Base-by-base conservation (phyloP, 163 green algal species). In the Coccomyxa subellipsoidea region DNA sequence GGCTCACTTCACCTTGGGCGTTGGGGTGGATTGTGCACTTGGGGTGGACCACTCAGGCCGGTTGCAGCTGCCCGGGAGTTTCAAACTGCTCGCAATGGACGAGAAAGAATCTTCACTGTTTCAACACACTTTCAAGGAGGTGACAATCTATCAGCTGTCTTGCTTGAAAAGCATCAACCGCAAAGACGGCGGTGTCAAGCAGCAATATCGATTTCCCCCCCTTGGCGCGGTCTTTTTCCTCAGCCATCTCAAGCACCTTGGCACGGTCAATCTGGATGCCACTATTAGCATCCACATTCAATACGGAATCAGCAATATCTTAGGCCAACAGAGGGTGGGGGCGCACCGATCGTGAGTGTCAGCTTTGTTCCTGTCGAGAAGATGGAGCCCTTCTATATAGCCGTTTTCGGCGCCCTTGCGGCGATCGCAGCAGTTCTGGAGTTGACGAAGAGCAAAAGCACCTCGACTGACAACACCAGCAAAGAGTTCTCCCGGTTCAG, bases 401-500 rank as follows among this genome's bases (percentile, higher is more conserved):
- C 84, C 0, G 21, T 95, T 4, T 96, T 97, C 59, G 72, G 80
- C 0, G 36, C 81, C 8, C 83, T 93, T 38, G 89, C 88, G 0
- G 38, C 89, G 0, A n/a, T 89, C 10, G 91, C 92, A 7, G 92
- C 76, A 4, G 76, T 80, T 1, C 80, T 96, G 15, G 88, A 96
- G 71, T 86, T 91, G 15, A 83, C 79, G 0, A 89, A 94, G 54
- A 78, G 82, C n/a, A 81, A 75, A 40, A 87, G 82, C 29, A 70
- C 38, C 0, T 40, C 66, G 4, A 73, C 69, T 15, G 66, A 23
- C 6, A 71, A 34, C 21, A 29, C 29, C 8, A 82, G 53, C 54
- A 80, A 34, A 32, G 86, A 90, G 5, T 98, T 97, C 86, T n/a
- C 89, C 31, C 82, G 80, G 2, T 96, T 98, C 73, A 89, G 94